Percentiles rank a stretch among this genome's conserved stretches.
These are phyloP conservation scores for Chlorella sp. DNA, from an alignment of 139 green algal genomes.

Conservation along the genomic window DNA sequence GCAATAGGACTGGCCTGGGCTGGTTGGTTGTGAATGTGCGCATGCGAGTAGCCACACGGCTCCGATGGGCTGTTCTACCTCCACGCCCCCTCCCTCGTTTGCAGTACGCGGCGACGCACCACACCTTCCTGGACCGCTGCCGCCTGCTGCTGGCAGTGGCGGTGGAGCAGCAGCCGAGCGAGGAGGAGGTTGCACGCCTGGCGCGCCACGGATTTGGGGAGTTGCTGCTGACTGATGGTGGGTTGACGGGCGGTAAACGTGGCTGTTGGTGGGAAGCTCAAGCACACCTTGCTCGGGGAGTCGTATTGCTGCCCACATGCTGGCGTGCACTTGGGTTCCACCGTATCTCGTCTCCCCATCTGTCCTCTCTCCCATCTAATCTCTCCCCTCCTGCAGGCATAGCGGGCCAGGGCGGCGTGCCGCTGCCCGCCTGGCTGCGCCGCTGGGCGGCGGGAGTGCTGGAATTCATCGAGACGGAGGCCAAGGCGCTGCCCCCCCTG, in stretches of 20 bases:
- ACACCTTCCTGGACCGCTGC: conserved; percentile 80
- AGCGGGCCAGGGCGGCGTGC: not conserved
- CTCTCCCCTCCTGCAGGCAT: conserved; percentile 6
- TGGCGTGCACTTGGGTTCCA: too few species aligned
- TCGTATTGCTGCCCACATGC: too few species aligned
- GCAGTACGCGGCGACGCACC: conserved; percentile 51
- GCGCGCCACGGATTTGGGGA: conserved; percentile 47
- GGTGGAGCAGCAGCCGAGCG: conserved; percentile 39
- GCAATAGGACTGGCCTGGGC: too few species aligned
- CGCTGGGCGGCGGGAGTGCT: conserved; percentile 77
- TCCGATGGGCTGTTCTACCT: not conserved
- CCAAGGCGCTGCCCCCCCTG: conserved; percentile 29
- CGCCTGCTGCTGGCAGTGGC: conserved; percentile 63
- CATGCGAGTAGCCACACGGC: not conserved
- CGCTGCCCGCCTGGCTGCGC: conserved; percentile 76
- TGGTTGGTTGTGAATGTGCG: not conserved
- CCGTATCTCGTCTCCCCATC: not conserved
- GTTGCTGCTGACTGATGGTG: conserved; percentile 44
- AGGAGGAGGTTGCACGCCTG: conserved; percentile 60
- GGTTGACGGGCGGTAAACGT: too few species aligned
- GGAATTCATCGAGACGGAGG: conserved; percentile 74
- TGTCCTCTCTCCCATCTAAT: not conserved
- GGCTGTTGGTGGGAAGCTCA: too few species aligned
- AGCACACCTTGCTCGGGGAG: too few species aligned
- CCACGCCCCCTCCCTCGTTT: conserved; percentile 61